Evolutionary conservation across 306 rosid species (phyloP).

Genomic region (Trichosanthes truncata): DNA sequence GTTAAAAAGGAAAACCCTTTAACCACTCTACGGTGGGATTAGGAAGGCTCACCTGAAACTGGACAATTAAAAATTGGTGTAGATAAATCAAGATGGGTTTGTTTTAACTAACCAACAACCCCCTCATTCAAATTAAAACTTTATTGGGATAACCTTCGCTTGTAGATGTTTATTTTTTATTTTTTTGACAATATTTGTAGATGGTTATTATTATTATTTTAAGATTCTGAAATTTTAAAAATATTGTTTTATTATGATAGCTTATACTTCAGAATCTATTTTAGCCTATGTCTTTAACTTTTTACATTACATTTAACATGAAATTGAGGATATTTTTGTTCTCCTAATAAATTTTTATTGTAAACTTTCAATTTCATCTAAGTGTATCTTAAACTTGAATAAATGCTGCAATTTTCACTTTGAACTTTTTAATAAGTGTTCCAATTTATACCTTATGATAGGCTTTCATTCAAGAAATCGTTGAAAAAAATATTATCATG

Average conservation of each 20-base stretch:
- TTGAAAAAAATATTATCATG: no score
- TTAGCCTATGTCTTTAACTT: not conserved
- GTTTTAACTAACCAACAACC: conserved; percentile 7
- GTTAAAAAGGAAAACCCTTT: not conserved
- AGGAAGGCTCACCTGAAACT: not conserved
- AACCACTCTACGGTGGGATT: conserved; percentile 1
- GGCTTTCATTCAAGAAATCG: no score
- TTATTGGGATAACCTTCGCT: not conserved
- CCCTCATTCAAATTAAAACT: not conserved
- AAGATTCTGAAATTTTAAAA: not conserved
- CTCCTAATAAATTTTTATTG: not conserved
- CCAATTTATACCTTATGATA: no score
- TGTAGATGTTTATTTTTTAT: not conserved
- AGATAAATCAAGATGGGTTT: not conserved
- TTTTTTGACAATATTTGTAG: not conserved
- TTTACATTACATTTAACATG: not conserved
- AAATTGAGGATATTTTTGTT: not conserved
- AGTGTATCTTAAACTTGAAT: no score
- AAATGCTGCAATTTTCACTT: no score
- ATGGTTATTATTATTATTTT: no score
- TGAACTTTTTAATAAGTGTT: no score
- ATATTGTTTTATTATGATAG: not conserved
- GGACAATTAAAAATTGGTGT: conserved; percentile 2
- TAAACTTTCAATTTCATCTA: no score
- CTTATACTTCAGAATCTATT: not conserved